Conservation (phyloP, 495 filamentous ascomycete species). For the Choiromyces venosus region DNA sequence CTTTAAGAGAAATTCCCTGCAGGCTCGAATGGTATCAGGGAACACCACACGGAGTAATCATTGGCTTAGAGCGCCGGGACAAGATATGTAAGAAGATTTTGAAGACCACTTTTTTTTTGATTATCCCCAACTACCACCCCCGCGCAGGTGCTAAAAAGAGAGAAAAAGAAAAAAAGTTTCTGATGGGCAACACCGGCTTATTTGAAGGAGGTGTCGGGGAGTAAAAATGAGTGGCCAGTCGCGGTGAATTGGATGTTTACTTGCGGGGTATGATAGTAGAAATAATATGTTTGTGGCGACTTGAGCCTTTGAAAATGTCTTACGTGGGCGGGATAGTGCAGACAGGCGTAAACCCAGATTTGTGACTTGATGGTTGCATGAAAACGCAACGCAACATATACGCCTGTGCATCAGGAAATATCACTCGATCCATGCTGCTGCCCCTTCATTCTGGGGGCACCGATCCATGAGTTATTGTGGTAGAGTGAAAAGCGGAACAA, state of each 20-base stretch:
- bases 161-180: too few relatives aligned
- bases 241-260: not conserved
- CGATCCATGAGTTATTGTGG: not conserved
- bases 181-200: too few relatives aligned
- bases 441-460: not conserved
- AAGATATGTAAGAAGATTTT: not conserved
- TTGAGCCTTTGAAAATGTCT: not conserved
- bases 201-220: too few relatives aligned
- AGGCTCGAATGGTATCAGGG: not conserved
- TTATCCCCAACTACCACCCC: too few relatives aligned
- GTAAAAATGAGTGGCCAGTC: too few relatives aligned
- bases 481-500: not conserved
- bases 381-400: too few relatives aligned
- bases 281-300: not conserved
- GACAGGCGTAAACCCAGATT: not conserved
- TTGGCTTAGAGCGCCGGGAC: not conserved
- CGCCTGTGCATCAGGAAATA: not conserved
- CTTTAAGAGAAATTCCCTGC: not conserved
- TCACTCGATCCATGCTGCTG: too few relatives aligned
- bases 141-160: too few relatives aligned
- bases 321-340: not conserved
- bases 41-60: not conserved
- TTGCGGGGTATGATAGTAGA: not conserved
- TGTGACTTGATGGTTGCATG: too few relatives aligned
- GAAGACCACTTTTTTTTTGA: too few relatives aligned